phyloP scores from a whole-genome alignment of 345 rosid species.

The Hypericum perforatum region DNA sequence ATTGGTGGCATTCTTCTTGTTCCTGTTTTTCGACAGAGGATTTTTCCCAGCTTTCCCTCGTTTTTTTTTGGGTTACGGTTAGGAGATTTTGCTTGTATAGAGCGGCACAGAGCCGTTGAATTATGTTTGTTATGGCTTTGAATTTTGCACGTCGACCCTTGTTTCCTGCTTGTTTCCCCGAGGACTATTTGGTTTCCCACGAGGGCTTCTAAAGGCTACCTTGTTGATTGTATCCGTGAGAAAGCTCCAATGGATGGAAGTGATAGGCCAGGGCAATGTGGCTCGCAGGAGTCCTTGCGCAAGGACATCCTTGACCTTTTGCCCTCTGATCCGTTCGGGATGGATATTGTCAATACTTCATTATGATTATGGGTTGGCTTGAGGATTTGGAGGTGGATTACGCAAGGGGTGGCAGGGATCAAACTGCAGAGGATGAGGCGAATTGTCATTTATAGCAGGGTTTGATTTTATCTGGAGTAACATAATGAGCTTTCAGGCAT shows the following conservation, averaged over 20 bases:
- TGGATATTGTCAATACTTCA: conserved; percentile 76
- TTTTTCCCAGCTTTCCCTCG: not conserved
- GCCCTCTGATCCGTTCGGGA: conserved; percentile 93
- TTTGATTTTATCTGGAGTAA: conserved; percentile 71
- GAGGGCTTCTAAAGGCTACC: conserved; percentile 58
- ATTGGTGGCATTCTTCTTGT: not conserved
- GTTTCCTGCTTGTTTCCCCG: conserved; percentile 46
- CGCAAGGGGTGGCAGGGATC: conserved; percentile 36
- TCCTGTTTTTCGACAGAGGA: not conserved
- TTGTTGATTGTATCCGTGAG: conserved; percentile 41
- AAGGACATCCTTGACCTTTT: conserved; percentile 73
- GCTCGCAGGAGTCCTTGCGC: conserved; percentile 59
- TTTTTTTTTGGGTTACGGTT: not conserved
- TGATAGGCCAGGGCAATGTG: conserved; percentile 21
- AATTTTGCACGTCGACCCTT: conserved; percentile 72
- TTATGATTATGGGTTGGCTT: conserved; percentile 80
- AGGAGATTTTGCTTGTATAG: not conserved
- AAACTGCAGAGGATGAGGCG: conserved; percentile 29
- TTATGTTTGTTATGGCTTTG: conserved; percentile 47
- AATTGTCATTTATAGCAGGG: conserved; percentile 58
- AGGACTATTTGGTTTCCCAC: conserved; percentile 57
- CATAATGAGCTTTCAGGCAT: conserved; percentile 52
- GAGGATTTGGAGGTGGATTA: conserved; percentile 71
- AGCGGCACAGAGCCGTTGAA: not conserved
- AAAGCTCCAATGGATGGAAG: conserved; percentile 43